Evolutionary conservation across 2,329 filamentous ascomycete genomes (phyloP).

Genomic region (Colletotrichum horii): DNA sequence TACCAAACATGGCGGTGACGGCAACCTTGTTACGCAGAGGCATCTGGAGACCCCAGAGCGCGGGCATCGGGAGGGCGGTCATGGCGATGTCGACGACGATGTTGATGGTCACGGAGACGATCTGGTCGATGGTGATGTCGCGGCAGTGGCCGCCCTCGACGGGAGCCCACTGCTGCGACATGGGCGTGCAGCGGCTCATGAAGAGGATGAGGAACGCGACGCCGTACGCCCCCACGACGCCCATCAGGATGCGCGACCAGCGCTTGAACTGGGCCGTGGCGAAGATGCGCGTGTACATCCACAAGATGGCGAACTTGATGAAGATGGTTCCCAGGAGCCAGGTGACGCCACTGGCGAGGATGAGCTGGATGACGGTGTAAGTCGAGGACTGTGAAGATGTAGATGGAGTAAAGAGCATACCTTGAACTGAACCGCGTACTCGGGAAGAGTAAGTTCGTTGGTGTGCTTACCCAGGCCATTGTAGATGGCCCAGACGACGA

Average conservation of each 20-base stretch:
- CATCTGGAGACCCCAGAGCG: conserved; percentile 48
- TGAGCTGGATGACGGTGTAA: conserved; percentile 14
- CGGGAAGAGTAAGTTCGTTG: conserved; percentile 4
- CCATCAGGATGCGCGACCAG: conserved; percentile 29
- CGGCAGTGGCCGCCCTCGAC: conserved; percentile 42
- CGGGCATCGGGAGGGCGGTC: conserved; percentile 43
- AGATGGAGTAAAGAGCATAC: background rate
- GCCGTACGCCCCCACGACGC: conserved; percentile 26
- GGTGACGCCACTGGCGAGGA: conserved; percentile 29
- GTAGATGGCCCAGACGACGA: conserved; percentile 26
- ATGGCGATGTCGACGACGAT: conserved; percentile 36
- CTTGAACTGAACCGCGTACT: conserved; percentile 15
- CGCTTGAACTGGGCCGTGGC: conserved; percentile 29
- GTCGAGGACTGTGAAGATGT: background rate
- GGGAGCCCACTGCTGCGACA: conserved; percentile 34
- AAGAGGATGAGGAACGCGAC: conserved; percentile 34
- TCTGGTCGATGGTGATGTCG: conserved; percentile 24
- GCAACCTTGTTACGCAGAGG: conserved; percentile 37
- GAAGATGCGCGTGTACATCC: conserved; percentile 34
- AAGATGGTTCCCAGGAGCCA: conserved; percentile 32
- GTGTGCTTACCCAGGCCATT: conserved; percentile 28
- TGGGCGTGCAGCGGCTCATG: conserved; percentile 34
- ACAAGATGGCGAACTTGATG: conserved; percentile 36
- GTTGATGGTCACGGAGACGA: conserved; percentile 29
- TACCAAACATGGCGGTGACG: conserved; percentile 34